phyloP scores from a whole-genome alignment of 768 basidiomycete species.

The Tricholoma matsutake region DNA sequence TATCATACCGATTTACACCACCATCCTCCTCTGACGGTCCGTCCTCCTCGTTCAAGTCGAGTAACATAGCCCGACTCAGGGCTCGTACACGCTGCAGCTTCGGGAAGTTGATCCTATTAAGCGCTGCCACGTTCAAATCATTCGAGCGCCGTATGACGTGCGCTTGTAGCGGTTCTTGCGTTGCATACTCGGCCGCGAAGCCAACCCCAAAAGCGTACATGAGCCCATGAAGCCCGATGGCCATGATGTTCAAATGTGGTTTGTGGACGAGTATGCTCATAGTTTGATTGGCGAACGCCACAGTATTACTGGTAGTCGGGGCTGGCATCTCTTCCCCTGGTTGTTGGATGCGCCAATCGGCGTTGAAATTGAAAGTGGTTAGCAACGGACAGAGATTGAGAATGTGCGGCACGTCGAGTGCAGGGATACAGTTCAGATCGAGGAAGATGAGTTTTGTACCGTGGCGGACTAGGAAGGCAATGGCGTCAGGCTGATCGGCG shows the following conservation, averaged over 20 bases:
- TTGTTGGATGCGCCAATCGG: slow-evolving; percentile 54
- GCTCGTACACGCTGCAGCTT: slow-evolving; percentile 56
- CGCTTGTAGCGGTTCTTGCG: slow-evolving; percentile 41
- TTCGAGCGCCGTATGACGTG: slow-evolving; percentile 53
- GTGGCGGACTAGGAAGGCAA: slow-evolving; percentile 57
- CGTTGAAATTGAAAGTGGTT: slow-evolving; percentile 66
- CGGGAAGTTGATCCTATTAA: slow-evolving; percentile 56
- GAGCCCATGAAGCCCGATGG: slow-evolving; percentile 69
- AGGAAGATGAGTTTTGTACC: slow-evolving; percentile 59
- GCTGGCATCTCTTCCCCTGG: slow-evolving; percentile 13
- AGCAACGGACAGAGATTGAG: slow-evolving; percentile 65
- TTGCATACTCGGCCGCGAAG: slow-evolving; percentile 40
- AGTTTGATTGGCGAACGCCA: slow-evolving; percentile 23
- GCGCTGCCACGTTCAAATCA: slow-evolving; percentile 60
- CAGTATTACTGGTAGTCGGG: slow-evolving; percentile 9
- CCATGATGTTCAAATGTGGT: slow-evolving; percentile 55
- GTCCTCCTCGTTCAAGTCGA: slow-evolving; percentile 52
- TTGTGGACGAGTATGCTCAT: slow-evolving; percentile 41
- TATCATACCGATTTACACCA: slow-evolving; percentile 58
- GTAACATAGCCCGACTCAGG: slow-evolving; percentile 51
- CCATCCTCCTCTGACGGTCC: slow-evolving; percentile 42
- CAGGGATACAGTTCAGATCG: slow-evolving; percentile 58
- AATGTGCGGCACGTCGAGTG: slow-evolving; percentile 54
- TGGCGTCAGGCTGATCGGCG: slow-evolving; percentile 54
- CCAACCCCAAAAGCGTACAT: slow-evolving; percentile 68